Base-by-base conservation (phyloP, 2,329 filamentous ascomycete genomes). In the Colletotrichum viniferum region DNA sequence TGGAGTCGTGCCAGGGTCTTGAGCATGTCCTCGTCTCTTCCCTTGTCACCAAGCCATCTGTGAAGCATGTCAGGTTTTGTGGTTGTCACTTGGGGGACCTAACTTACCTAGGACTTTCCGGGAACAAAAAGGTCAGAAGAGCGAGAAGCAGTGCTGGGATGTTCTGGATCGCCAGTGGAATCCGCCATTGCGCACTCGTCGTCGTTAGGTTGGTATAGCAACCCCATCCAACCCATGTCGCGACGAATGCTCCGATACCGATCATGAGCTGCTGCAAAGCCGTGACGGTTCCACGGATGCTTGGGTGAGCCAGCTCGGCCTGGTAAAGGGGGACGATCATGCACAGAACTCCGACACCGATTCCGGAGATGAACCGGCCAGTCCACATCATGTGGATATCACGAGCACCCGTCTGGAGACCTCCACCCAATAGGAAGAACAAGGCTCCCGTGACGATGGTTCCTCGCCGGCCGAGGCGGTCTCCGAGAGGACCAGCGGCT, bases 191-290 rank as follows among this genome's bases (percentile, higher is more conserved):
- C 8, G 78, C 76, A n/a, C 79, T 79, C 34, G 69, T 72, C 16
- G 76, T 83, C 77, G 72, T 38, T 36, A 79, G 82, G 26, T 81
- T 80, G 16, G 79, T 76, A 66, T 79, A 84, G 7, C 81, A 79
- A 58, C 81, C 81, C 81, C 67, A 74, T 5, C 81, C 48, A 81
- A 86, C 18, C 94, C 94, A 96, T 0, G 91, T 89, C 0, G 94
- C 94, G 16, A 92, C 85, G 3, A 96, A 88, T 13, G 94, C 87
- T 72, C 95, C 94, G 34, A 96, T 90, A 2, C 94, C 94, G 64
- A 96, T 82, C 94, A 96, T 96, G 81, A 96, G 96, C 79, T 96
- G 94, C 82, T 96, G 94, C 5, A 96, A 86, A 24, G 91, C 90
- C 0, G 94, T 96, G 38, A 96, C 90, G 74, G 92, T 88, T 12